Conservation (phyloP, 1,284 basidiomycete species). For the Trametes versicolor region DNA sequence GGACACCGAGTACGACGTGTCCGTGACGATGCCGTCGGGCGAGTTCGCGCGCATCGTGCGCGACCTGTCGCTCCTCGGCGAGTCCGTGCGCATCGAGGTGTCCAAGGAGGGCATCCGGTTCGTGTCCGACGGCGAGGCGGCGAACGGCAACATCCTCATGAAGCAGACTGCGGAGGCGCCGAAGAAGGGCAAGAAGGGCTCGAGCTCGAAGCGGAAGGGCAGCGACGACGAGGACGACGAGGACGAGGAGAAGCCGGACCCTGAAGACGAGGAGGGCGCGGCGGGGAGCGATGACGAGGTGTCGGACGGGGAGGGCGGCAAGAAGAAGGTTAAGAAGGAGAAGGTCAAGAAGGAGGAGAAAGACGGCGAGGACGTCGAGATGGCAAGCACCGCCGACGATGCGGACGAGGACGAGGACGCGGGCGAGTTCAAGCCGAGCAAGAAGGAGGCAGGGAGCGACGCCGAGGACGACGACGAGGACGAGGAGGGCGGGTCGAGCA, state of each 20-base stretch:
- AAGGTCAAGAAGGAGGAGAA: slow-evolving; percentile 51
- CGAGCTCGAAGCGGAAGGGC: slow-evolving; percentile 41
- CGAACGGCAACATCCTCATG: slow-evolving; percentile 89
- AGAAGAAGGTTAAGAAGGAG: slow-evolving; percentile 51
- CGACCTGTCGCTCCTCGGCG: slow-evolving; percentile 93
- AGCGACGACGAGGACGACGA: slow-evolving; percentile 56
- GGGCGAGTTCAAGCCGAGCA: slow-evolving; percentile 52
- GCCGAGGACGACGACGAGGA: slow-evolving; percentile 55
- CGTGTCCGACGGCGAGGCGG: slow-evolving; percentile 92
- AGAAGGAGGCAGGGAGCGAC: slow-evolving; percentile 41
- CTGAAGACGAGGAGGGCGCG: slow-evolving; percentile 51
- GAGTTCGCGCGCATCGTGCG: slow-evolving; percentile 96
- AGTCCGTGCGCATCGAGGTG: slow-evolving; percentile 96
- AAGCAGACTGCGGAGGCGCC: slow-evolving; percentile 68
- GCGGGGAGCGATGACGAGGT: slow-evolving; percentile 48
- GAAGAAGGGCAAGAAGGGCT: slow-evolving; percentile 48
- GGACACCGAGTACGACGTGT: slow-evolving; percentile 98
- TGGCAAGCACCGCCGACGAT: slow-evolving; percentile 45
- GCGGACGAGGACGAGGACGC: slow-evolving; percentile 58
- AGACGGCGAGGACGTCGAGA: slow-evolving; percentile 53
- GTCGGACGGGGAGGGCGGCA: slow-evolving; percentile 51
- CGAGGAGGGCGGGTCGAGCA: slow-evolving; percentile 53
- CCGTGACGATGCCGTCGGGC: slow-evolving; percentile 86
- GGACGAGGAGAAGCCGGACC: slow-evolving; percentile 38
- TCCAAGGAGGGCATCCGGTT: slow-evolving; percentile 98